These are phyloP conservation scores for Colletotrichum sp. DNA, from an alignment of 2,329 filamentous ascomycete species.

Conservation along the genomic window DNA sequence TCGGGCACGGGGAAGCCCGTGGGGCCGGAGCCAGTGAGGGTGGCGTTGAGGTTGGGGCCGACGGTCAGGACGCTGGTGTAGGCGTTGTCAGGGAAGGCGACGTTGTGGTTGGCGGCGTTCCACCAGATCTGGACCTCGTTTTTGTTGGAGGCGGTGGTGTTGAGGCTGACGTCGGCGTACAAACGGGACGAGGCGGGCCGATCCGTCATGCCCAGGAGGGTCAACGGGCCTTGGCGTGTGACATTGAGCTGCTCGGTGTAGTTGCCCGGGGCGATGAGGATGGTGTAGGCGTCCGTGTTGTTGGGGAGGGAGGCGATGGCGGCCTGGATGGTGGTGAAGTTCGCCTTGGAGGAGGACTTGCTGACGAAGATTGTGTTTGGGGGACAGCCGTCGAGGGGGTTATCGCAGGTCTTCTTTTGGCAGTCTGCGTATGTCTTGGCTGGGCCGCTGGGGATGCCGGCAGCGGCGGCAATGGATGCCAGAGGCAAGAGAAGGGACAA, in stretches of 20 bases:
- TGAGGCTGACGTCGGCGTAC: constrained; percentile 45
- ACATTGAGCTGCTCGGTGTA: constrained; percentile 72
- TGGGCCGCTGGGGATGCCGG: constrained; percentile 21
- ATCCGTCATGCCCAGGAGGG: constrained; percentile 64
- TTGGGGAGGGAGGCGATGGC: constrained; percentile 45
- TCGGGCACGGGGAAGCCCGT: constrained; percentile 65
- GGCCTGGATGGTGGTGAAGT: constrained; percentile 42
- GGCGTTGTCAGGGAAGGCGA: constrained; percentile 59
- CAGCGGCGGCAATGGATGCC: background rate
- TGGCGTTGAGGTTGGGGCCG: constrained; percentile 67
- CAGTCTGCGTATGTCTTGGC: constrained; percentile 33
- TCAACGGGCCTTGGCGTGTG: constrained; percentile 64
- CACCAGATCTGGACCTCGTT: constrained; percentile 63
- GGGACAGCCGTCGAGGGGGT: constrained; percentile 39
- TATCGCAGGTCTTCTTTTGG: constrained; percentile 33
- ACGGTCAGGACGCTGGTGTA: constrained; percentile 67
- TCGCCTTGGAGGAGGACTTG: constrained; percentile 34
- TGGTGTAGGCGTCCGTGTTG: constrained; percentile 51
- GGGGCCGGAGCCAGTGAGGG: constrained; percentile 64
- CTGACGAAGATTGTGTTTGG: constrained; percentile 46
- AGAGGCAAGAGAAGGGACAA: background rate
- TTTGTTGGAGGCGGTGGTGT: constrained; percentile 36
- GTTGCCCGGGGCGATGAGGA: constrained; percentile 64
- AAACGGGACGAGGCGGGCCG: constrained; percentile 33
- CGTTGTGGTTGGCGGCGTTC: constrained; percentile 58